phyloP scores from a whole-genome alignment of 805 yeast genomes.

The Kazachstania bromeliacearum region DNA sequence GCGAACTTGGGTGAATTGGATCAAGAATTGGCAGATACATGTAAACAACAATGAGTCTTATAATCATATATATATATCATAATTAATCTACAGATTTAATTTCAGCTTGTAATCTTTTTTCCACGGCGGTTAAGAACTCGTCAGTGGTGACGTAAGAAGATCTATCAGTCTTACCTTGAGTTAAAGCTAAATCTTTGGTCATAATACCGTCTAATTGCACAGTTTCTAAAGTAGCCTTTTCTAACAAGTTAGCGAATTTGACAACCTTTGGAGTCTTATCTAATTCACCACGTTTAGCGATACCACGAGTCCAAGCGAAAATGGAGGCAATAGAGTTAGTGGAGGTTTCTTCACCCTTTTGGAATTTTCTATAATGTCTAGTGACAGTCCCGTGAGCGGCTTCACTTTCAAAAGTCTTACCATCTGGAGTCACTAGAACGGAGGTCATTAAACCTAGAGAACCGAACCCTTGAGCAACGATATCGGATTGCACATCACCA shows the following conservation, averaged over 20 bases:
- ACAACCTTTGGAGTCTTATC: constrained; percentile 66
- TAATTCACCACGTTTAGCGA: constrained; percentile 70
- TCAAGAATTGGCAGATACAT: constrained; percentile 24
- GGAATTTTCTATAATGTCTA: constrained; percentile 75
- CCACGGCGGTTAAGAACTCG: constrained; percentile 72
- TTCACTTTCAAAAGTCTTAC: constrained; percentile 76
- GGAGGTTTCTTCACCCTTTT: constrained; percentile 73
- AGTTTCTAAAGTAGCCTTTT: constrained; percentile 59
- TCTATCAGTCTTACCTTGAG: constrained; percentile 54
- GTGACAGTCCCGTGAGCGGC: constrained; percentile 88
- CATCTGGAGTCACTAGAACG: constrained; percentile 74
- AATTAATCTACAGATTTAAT: constrained; percentile 21
- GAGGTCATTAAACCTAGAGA: constrained; percentile 81
- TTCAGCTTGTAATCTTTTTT: constrained; percentile 39
- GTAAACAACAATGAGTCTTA: constrained; percentile 24
- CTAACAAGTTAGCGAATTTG: constrained; percentile 55
- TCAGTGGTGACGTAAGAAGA: constrained; percentile 60
- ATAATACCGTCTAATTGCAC: constrained; percentile 66
- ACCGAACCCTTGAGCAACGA: constrained; percentile 82
- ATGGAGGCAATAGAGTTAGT: constrained; percentile 81
- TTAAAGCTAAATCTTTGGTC: constrained; percentile 77
- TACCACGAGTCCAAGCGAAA: constrained; percentile 81
- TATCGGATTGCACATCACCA: constrained; percentile 80
- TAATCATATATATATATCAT: neutral
- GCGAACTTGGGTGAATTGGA: constrained; percentile 18